Percentiles rank a stretch among this genome's conserved stretches.
phyloP scores from a whole-genome alignment of 2,329 filamentous ascomycete species.

The Monilinia fructicola region DNA sequence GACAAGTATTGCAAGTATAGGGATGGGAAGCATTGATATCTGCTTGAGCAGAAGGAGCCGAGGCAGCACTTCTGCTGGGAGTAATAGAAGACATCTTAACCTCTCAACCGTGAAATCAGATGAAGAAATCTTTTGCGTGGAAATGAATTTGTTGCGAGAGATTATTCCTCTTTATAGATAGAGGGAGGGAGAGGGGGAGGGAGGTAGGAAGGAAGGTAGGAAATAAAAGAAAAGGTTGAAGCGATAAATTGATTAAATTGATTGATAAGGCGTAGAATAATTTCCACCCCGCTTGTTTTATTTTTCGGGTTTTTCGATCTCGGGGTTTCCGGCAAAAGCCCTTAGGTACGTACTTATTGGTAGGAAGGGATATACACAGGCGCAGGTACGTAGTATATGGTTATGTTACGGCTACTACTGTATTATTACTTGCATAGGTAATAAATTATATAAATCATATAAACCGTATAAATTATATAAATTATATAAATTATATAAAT shows the following conservation, averaged over 20 bases:
- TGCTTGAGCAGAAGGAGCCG: conserved; percentile 23
- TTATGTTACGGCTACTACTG: too few relatives aligned
- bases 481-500: too few relatives aligned
- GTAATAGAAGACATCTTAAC: conserved; percentile 52
- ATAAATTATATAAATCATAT: too few relatives aligned
- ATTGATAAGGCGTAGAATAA: conserved; percentile 18
- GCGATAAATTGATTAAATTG: background rate
- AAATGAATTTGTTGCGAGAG: conserved; percentile 6
- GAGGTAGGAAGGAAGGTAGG: too few relatives aligned
- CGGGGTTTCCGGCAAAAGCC: conserved; percentile 9
- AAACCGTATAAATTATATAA: too few relatives aligned
- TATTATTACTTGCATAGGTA: too few relatives aligned
- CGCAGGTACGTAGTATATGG: background rate
- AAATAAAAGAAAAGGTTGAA: background rate
- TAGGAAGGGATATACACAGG: background rate
- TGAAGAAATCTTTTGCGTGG: background rate
- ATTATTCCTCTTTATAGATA: background rate
- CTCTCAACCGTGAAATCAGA: background rate
- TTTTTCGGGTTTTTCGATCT: background rate
- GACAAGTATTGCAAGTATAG: conserved; percentile 97
- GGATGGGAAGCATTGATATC: conserved; percentile 63
- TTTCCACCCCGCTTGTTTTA: conserved; percentile 13
- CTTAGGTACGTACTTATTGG: too few relatives aligned
- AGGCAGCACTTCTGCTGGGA: conserved; percentile 41
- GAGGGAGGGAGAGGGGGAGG: too few relatives aligned